Base-by-base conservation (phyloP, 495 filamentous ascomycete genomes). In the Xeromyces bisporus region DNA sequence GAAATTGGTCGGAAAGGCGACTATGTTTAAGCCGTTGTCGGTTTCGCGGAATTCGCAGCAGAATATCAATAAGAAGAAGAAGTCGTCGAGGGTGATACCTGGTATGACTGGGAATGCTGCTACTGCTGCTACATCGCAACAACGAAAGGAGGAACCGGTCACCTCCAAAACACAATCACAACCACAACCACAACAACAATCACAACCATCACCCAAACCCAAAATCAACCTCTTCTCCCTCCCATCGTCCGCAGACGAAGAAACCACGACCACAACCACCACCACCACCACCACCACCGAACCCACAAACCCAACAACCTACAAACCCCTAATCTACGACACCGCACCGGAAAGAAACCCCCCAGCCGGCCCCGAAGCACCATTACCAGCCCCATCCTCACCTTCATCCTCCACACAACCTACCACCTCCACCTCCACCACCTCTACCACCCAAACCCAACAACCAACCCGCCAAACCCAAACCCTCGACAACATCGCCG, bases 11-110 rank as follows among this genome's bases (percentile, higher is more conserved):
- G 80, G 77, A 4, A 86, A 82, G 38, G 66, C 80, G 13, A 71
- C 80, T 44, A 84, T 83, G 71, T 93, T 94, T 53, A 82, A 77
- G 47, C 85, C 85, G 1, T 50, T 93, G 15, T 91, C 83, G 2
- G 82, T 92, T 6, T 66, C 68, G 12, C 60, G 77, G 25, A 78
- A 75, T 28, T 62, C 64, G n/a, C 53, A 61, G 35, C 82, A 80
- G 60, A 82, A 80, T 55, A 73, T 66, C 45, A 44, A 34, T 17
- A 33, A 37, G 17, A 40, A 36, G 33, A 11, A 29, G 10, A 32
- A 37, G 15, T 12, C 29, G 10, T 15, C 29, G 3, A n/a, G 16
- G 16, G n/a, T 16, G 8, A n/a, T 27, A 15, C 6, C 26, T 6
- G 21, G 21, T 35, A 26, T 34, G 26, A 2, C 28, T 30, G 15